phyloP scores from a whole-genome alignment of 1,139 yeast species.

The Geotrichum macrosporum region DNA sequence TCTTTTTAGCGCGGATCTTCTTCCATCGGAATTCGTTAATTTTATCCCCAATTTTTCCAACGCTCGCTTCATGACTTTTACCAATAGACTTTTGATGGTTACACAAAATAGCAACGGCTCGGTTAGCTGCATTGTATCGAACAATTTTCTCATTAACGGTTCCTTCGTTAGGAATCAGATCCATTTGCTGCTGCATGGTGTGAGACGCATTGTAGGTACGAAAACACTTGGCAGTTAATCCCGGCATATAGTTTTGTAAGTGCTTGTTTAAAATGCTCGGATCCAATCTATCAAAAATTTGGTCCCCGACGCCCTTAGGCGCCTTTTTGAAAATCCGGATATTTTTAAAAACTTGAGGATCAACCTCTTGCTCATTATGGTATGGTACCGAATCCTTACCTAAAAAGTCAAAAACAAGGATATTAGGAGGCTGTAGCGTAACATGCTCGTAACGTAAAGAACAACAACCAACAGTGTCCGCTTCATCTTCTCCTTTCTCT shows the following conservation, averaged over 20 bases:
- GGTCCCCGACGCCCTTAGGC: constrained; percentile 89
- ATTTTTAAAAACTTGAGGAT: constrained; percentile 82
- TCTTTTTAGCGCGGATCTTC: constrained; percentile 65
- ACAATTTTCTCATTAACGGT: constrained; percentile 84
- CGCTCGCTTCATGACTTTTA: constrained; percentile 74
- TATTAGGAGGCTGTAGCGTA: constrained; percentile 78
- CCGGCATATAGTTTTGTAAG: constrained; percentile 85
- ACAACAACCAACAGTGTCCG: constrained; percentile 98
- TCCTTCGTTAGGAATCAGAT: constrained; percentile 75
- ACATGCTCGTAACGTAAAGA: constrained; percentile 87
- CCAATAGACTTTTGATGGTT: constrained; percentile 94
- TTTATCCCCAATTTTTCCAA: constrained; percentile 71
- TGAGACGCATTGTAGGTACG: constrained; percentile 96
- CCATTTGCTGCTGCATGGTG: constrained; percentile 93
- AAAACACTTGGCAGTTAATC: constrained; percentile 92
- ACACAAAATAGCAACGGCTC: constrained; percentile 93
- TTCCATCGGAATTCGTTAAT: constrained; percentile 82
- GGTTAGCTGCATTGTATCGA: constrained; percentile 87
- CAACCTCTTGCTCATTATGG: constrained; percentile 90
- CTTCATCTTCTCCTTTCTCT: constrained; percentile 95
- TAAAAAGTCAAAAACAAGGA: constrained; percentile 84
- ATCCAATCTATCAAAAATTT: constrained; percentile 82
- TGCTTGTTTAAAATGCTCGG: constrained; percentile 81
- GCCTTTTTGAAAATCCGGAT: constrained; percentile 77
- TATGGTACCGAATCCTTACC: constrained; percentile 95